Evolutionary conservation across 179 eudicot species (phyloP), one percentile per base, ranked within the genome.

Genomic region (Carnegiea gigantea): DNA sequence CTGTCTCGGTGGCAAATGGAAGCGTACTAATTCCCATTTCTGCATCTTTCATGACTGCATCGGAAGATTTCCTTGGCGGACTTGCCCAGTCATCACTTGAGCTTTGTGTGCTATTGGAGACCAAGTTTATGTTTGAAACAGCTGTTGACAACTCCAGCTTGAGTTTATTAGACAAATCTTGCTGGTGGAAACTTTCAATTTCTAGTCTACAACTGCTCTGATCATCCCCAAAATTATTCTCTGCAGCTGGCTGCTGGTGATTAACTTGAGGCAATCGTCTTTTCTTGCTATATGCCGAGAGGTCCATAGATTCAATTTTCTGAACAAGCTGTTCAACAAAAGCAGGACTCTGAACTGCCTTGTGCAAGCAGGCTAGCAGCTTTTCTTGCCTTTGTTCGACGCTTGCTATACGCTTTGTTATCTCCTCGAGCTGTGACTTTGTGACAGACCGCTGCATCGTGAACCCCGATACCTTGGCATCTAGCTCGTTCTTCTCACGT

Each of bases 91-190:
- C 97, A 87, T 92, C 97, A 75, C 83, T 93, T 80, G 97, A 93
- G 86, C 97, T 90, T 64, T 95, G 93, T 6, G 92, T 89, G 90
- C 98, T 93, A 48, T 84, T 90, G 20, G 98, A 93, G 78, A 90
- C 88, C 89, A 91, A 84, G 85, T 90, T 92, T 57, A 88, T 83
- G 84, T 93, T 94, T 20, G 98, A 92, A 84, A 89, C 90, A 77
- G 96, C 91, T 1, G 94, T 90, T 15, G 98, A 93, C 68, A 93
- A 73, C 86, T 93, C 98, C 49, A 93, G 87, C 20, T 88, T 92
- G 68, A 93, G 95, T 83, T 86, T 91, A 88, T 94, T 90, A 33
- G 92, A 85, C 81, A 88, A 79, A 84, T 93, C 98, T 85, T 87
- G 95, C 80, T 87, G 92, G 83, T 88, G 86, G 48, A 86, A 51